Evolutionary conservation across 129 eudicot species (phyloP).

Genomic region (Flaveria trinervia): DNA sequence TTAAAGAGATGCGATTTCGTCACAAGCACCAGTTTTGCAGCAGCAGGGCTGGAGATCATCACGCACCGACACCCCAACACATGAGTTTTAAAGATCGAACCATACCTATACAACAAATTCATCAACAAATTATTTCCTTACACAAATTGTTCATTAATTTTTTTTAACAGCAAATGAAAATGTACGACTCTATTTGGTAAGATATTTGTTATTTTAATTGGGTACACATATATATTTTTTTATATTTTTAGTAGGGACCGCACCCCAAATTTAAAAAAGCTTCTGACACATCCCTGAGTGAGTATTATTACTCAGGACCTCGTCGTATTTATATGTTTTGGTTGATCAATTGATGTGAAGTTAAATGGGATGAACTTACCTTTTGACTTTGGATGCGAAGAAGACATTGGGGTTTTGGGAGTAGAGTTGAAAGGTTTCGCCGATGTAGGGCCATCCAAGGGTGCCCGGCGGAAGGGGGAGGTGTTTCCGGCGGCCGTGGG

Average conservation of each 20-base stretch:
- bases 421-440: constrained; percentile 95
- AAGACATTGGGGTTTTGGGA: constrained; percentile 87
- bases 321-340: too few relatives aligned
- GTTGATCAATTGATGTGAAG: too few relatives aligned
- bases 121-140: background rate
- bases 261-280: too few relatives aligned
- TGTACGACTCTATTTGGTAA: too few relatives aligned
- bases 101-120: constrained; percentile 62
- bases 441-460: constrained; percentile 90
- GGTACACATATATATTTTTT: too few relatives aligned
- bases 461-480: constrained; percentile 93
- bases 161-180: too few relatives aligned
- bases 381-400: constrained; percentile 83
- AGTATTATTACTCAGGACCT: too few relatives aligned
- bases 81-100: constrained; percentile 86
- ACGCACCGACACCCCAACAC: constrained; percentile 91
- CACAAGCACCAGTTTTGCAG: constrained; percentile 74
- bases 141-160: too few relatives aligned
- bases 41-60: constrained; percentile 89
- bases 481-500: constrained; percentile 38
- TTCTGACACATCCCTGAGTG: too few relatives aligned
- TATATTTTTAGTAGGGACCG: too few relatives aligned
- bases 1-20: constrained; percentile 78
- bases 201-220: too few relatives aligned
- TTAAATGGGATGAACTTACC: constrained; percentile 38